Evolutionary conservation across 768 basidiomycete genomes (phyloP), one percentile per base, ranked within the genome.

Genomic region (Leccinum arenicola): DNA sequence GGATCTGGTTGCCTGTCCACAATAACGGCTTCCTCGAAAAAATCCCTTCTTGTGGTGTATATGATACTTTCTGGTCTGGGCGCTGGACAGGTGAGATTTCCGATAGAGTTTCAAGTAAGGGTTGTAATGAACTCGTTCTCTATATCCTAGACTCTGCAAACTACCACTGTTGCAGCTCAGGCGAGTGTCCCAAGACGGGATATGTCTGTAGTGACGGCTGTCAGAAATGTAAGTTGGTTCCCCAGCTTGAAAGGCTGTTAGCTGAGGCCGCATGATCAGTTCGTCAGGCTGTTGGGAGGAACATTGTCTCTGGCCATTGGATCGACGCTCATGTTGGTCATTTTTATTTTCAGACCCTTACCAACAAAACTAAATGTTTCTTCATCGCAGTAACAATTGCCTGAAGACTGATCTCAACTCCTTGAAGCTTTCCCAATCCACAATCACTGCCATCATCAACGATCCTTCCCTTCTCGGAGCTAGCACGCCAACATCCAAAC

Each of bases 171-270:
- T 7, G 86, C 86, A 0, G 85, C 83, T 7, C 90, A 92, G 67
- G 88, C 88, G 0, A 85, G 86, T 25, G 89, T 91, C 0, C 71
- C 82, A 0, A 74, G 89, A 40, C 77, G 77, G 43, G 89, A 92
- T 60, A 89, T 91, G 88, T 86, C 87, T 1, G 86, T 88, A 9
- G 88, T 90, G 0, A 91, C 89, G 0, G 84, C 84, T 0, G 80
- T 84, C 56, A 78, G 86, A 52, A 87, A 87, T 67, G 84, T 84
- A 56, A 36, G 79, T 62, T 12, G 11, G 19, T 7, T 31, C 3
- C 47, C 19, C 23, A 17, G 23, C 54, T 17, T 64, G 56, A 47
- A 11, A 43, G 5, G 50, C n/a, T 6, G 6, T 50, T 56, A 11
- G 6, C 50, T 63, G 43, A 63, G 6, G 43, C n/a, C 8, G 17